Evolutionary conservation across 1,139 yeast genomes (phyloP).

Genomic region (Lodderomyces pseudojiufengensis): DNA sequence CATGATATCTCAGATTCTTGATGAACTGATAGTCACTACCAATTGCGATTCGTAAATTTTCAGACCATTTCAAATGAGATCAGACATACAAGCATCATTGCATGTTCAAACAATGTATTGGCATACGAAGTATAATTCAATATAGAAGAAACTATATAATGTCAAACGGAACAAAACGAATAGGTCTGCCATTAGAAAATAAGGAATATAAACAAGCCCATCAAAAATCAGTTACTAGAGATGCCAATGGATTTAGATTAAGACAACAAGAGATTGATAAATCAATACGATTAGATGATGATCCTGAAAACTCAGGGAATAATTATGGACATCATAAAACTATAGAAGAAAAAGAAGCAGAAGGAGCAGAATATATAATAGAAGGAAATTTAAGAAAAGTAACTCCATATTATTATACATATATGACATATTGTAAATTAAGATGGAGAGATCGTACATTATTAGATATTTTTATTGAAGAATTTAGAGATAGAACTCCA

Average conservation of each 20-base stretch:
- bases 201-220: not conserved
- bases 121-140: too few relatives aligned
- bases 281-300: conserved; percentile 35
- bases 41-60: too few relatives aligned
- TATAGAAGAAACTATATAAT: too few relatives aligned
- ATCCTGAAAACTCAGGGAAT: conserved; percentile 11
- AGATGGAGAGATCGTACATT: conserved; percentile 86
- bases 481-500: conserved; percentile 77
- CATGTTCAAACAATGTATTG: too few relatives aligned
- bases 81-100: too few relatives aligned
- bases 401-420: conserved; percentile 83
- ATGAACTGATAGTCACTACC: not conserved
- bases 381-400: conserved; percentile 69
- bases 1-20: too few relatives aligned
- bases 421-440: conserved; percentile 83
- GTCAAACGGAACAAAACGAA: too few relatives aligned
- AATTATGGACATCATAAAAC: conserved; percentile 35
- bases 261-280: conserved; percentile 47
- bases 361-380: conserved; percentile 48
- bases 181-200: not conserved
- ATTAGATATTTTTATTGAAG: conserved; percentile 74
- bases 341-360: conserved; percentile 52
- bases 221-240: conserved; percentile 29
- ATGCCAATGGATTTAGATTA: conserved; percentile 48
- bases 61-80: too few relatives aligned